These are phyloP conservation scores for Globisporangium rhizosaccharum DNA, from an alignment of 352 stramenopile genomes.

Conservation along the genomic window DNA sequence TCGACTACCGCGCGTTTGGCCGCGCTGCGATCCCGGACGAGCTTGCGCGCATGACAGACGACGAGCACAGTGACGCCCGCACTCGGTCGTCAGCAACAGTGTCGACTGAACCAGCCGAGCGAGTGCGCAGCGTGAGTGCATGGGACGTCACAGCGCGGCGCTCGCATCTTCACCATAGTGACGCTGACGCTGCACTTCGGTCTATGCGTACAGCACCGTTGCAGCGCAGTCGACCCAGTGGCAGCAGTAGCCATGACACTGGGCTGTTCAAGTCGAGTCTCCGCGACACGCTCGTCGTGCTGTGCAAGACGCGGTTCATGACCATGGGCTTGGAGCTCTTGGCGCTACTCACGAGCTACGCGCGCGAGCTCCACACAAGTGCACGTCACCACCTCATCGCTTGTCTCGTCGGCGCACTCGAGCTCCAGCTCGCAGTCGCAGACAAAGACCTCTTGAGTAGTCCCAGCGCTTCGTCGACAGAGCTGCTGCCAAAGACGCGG, in stretches of 20 bases:
- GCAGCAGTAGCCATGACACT: constrained; percentile 2
- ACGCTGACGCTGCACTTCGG: too few species aligned
- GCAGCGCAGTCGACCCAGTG: background rate
- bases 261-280: constrained; percentile 21
- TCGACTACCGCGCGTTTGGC: constrained; percentile 80
- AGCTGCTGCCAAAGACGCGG: constrained; percentile 1
- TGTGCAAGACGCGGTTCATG: constrained; percentile 72
- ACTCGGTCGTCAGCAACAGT: background rate
- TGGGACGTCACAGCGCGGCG: background rate
- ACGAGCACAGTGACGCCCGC: background rate
- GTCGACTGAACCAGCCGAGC: background rate
- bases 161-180: background rate
- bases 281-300: constrained; percentile 26
- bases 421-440: constrained; percentile 41
- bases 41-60: constrained; percentile 26
- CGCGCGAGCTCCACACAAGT: constrained; percentile 30
- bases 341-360: constrained; percentile 63
- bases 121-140: constrained; percentile 11
- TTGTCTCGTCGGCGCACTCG: constrained; percentile 54
- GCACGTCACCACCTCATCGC: constrained; percentile 52
- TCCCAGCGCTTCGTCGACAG: background rate
- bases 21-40: constrained; percentile 67
- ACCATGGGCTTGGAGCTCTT: constrained; percentile 66
- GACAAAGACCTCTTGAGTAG: constrained; percentile 47
- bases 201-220: too few species aligned